Evolutionary conservation across 352 stramenopile genomes (phyloP), one percentile per base, ranked within the genome.

Genomic region (Phytophthora cactorum): DNA sequence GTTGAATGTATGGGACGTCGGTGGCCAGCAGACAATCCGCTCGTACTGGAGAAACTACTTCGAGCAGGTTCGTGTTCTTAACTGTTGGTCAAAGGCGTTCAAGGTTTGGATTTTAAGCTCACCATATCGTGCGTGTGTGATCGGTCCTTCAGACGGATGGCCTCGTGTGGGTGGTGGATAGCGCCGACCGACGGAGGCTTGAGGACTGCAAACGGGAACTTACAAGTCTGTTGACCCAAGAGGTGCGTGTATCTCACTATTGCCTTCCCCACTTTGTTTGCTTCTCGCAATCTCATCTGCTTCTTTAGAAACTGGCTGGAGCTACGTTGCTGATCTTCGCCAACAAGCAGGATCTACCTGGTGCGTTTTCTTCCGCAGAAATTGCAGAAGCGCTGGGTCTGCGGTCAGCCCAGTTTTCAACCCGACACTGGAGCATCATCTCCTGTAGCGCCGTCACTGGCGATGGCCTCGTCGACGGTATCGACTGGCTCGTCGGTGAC

Each of bases 1-100:
- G 76, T 90, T 99, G 51, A 98, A 99, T 75, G 92, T 99, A 56
- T 99, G 97, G 97, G 97, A 99, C 78, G 96, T 99, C 50, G 98
- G 98, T 58, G 98, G 98, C 31, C 98, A 99, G 85, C 97, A 98
- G 65, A 99, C 98, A 22, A 99, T 99, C 56, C 92, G 97, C 22
- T 95, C 97, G 5, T 99, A 99, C 81, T 99, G 98, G 98, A 87
- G 97, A 43, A 99, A 99, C 84, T 99, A 99, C 83, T 99, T 99
- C 78, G 98, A 99, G 83, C 80, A 98, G 77, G 67, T 70, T 28
- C 10, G 63, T n/a, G 14, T 8, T 59, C 17, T 7, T 9, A 29
- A 12, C 1, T 51, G 32, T 39, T 46, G 15, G 7, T 46, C 12
- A 29, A 3, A 11, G n/a, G 4, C n/a, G 6, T 52, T 22, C n/a